Conservation (phyloP, 2,329 filamentous ascomycete species). For the Trichoderma polysporum region DNA sequence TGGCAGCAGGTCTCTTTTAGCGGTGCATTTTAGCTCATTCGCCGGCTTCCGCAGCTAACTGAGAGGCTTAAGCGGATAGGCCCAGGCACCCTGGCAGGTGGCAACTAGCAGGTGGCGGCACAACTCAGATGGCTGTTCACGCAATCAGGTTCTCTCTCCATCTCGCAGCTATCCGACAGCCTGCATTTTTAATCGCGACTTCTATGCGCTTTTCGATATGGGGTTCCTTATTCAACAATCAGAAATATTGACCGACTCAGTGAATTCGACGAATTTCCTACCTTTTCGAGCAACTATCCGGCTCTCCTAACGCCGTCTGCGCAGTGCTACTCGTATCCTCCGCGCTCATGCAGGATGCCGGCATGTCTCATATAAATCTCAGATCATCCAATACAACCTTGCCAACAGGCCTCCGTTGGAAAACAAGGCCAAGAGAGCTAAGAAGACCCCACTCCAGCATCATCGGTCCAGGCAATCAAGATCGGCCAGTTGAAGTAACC, state of each 20-base stretch:
- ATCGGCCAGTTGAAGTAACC: neutral
- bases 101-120: neutral
- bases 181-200: neutral
- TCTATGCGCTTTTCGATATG: neutral
- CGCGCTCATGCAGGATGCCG: neutral
- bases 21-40: neutral
- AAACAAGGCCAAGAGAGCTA: neutral
- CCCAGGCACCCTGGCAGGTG: neutral
- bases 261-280: neutral
- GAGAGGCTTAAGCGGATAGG: neutral
- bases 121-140: neutral
- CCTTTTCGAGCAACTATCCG: neutral
- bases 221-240: no score
- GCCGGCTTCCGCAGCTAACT: neutral
- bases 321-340: neutral
- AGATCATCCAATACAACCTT: neutral
- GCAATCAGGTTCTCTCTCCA: neutral
- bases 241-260: neutral
- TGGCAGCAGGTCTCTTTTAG: neutral
- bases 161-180: neutral
- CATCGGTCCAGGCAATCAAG: conserved; percentile 15
- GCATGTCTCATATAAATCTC: neutral
- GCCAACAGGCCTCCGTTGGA: neutral
- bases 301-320: neutral
- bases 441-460: neutral